Conservation (phyloP, 106 monocot species). For the Narthecium ossifragum region DNA sequence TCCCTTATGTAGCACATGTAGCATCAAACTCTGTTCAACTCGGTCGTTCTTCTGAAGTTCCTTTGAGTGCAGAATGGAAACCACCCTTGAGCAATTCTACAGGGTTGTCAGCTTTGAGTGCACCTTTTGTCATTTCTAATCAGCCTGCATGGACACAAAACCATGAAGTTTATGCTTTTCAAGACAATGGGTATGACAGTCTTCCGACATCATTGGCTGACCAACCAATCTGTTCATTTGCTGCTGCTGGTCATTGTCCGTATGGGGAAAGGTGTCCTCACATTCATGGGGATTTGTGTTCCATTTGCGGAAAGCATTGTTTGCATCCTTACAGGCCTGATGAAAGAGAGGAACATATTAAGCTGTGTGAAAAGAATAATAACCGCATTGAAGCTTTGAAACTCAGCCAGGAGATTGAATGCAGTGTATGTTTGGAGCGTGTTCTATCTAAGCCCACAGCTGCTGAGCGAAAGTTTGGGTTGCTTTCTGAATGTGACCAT, state of each 20-base stretch:
- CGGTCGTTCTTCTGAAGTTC: conserved; percentile 7
- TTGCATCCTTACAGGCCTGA: conserved; percentile 80
- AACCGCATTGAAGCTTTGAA: conserved; percentile 74
- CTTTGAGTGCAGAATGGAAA: conserved; percentile 15
- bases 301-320: conserved; percentile 79
- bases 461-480: conserved; percentile 93
- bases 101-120: conserved; percentile 17
- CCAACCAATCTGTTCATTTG: conserved; percentile 87
- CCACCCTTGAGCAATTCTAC: conserved; percentile 6
- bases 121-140: conserved; percentile 12
- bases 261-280: conserved; percentile 68
- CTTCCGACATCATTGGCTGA: conserved; percentile 32
- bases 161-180: conserved; percentile 1
- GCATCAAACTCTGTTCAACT: conserved; percentile 19
- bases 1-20: conserved; percentile 1
- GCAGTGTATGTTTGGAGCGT: conserved; percentile 86
- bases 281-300: conserved; percentile 82
- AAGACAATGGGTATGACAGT: conserved; percentile 7
- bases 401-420: conserved; percentile 91
- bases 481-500: conserved; percentile 96
- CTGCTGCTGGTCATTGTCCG: conserved; percentile 89
- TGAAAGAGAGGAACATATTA: conserved; percentile 88
- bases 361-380: conserved; percentile 59
- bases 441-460: conserved; percentile 83
- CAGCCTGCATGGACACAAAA: conserved; percentile 38